Base-by-base conservation (phyloP, 257 asterid species). In the Nicotiana tomentosiformis region DNA sequence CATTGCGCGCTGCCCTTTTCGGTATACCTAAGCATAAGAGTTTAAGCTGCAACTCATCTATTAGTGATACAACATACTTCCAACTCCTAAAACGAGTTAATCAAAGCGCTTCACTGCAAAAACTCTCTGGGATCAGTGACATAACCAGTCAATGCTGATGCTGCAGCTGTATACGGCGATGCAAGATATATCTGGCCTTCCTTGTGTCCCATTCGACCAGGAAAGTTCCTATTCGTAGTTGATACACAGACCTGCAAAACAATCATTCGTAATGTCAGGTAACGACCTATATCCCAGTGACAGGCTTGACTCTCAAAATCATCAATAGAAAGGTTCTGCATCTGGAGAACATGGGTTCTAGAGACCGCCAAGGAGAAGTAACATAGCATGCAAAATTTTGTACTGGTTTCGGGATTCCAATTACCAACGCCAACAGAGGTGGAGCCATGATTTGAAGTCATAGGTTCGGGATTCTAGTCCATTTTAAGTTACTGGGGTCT, bases 101-200 rank as follows among this genome's bases (percentile, higher is more conserved):
- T 77, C 10, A 49, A 43, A 85, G 51, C 30, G 57, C 43, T 84
- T 91, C 88, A 93, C 91, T 90, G 91, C 85, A 94, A 87, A 86
- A 94, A 94, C 67, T 96, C 98, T 85, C 99, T 86, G 15, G 98
- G 99, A 86, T 96, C 99, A 5, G 99, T 96, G 78, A 96, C 98
- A 49, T 80, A 92, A 77, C 99, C 98, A 5, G 99, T 92, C 89
- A 96, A 83, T 29, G 99, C 99, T 16, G 99, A 96, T 23, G 98
- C 98, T 43, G 98, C 98, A 66, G 99, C 99, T n/a, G 98, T 96
- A 51, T 92, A 96, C 5, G 99, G 99, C 70, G 99, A 96, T 82
- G 99, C 98, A n/a, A 96, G 91, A 90, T 96, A 94, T 15, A 94
- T 92, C 88, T 96, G 93, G 66, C 97, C 99, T 89, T 94, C 99